Base-by-base conservation (phyloP, 2,329 filamentous ascomycete species). In the Phaeoacremonium minimum region DNA sequence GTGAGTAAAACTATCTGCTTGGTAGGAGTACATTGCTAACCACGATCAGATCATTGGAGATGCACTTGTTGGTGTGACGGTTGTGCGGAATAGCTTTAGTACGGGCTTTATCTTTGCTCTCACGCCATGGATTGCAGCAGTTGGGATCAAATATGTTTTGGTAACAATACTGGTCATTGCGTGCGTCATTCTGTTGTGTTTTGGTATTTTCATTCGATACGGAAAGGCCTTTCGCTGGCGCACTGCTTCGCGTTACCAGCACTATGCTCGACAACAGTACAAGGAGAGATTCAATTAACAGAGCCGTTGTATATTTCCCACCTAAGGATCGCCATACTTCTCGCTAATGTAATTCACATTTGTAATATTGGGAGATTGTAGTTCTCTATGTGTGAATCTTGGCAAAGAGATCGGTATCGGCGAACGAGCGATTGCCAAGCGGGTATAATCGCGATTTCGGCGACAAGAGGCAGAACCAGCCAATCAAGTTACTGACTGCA, bases 61-160 rank as follows among this genome's bases (percentile, higher is more conserved):
- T 38, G 60, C 66, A 0, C 49, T 73, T 6, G 64, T 70, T 4
- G 61, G 52, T 0, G 52, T 73, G 2, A 64, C 64, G 0, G 63
- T 73, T 37, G 47, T 65, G 9, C 61, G 69, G 0, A 73, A 73
- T 34, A 37, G 55, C 3, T 56, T 71, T 30, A 55, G 56, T 14
- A 67, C 63, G 3, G 53, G 60, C 13, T 61, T 72, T 30, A 58
- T 71, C n/a, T 72, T 73, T 42, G 61, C 60, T 1, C 50, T 71
- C 16, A 52, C 58, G 1, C 60, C 63, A 1, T 71, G 68, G 50
- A 66, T 53, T 53, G 62, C 63, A 32, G 66, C 63, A 70, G 75
- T 76, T 19, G 30, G 30, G 6, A 12, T 32, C n/a, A 32, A 32
- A 13, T 32, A 17, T 14, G 30, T 32, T 14, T 16, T 32, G 14